Evolutionary conservation across 225 moss, liverwort and hornwort genomes (phyloP).

Genomic region (Pleurozium schreberi): DNA sequence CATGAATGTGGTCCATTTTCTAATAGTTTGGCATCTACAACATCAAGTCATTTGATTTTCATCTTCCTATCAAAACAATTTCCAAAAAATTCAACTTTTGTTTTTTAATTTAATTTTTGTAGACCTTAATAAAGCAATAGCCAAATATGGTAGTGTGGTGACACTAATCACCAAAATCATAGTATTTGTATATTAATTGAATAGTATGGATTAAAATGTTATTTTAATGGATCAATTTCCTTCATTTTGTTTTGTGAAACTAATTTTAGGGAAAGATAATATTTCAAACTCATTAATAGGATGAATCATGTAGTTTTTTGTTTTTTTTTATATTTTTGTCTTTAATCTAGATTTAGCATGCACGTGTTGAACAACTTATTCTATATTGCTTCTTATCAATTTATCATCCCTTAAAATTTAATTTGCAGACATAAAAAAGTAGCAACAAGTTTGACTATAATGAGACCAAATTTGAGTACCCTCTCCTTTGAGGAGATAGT

Average conservation of each 20-base stretch:
- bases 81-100: no score
- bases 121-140: accelerated
- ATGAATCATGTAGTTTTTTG: not conserved
- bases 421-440: not conserved
- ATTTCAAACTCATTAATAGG: not conserved
- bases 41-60: not conserved
- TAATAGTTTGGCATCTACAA: not conserved
- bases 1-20: not conserved
- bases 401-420: not conserved
- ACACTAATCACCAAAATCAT: not conserved
- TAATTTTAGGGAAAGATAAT: not conserved
- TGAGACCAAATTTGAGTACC: no score
- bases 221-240: not conserved
- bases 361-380: not conserved
- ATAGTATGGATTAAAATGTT: not conserved
- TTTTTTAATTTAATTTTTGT: not conserved
- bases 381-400: not conserved
- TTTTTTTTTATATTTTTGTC: not conserved
- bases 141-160: accelerated
- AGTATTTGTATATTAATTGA: not conserved
- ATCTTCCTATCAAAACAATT: not conserved
- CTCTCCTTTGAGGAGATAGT: no score
- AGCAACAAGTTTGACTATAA: not conserved
- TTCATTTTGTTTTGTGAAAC: not conserved
- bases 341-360: not conserved